phyloP scores from a whole-genome alignment of 441 rosid genomes.

The Hura crepitans region DNA sequence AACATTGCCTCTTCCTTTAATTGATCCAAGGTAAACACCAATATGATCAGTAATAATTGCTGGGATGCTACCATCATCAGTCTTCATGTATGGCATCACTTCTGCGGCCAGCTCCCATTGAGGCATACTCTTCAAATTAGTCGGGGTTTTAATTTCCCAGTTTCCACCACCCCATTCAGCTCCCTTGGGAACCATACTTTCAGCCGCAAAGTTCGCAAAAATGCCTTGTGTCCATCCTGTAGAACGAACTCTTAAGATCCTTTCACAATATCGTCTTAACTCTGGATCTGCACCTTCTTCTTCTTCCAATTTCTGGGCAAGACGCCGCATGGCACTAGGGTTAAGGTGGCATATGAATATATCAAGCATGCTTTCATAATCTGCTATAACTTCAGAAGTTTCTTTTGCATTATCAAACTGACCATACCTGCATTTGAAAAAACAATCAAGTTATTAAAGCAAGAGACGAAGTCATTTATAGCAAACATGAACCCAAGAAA shows the following conservation, averaged over 20 bases:
- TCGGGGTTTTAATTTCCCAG: conserved; percentile 95
- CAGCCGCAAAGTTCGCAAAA: conserved; percentile 97
- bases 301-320: conserved; percentile 96
- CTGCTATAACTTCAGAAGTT: conserved; percentile 95
- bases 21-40: conserved; percentile 89
- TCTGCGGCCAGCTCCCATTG: conserved; percentile 95
- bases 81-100: conserved; percentile 98
- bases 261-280: conserved; percentile 84
- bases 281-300: conserved; percentile 85
- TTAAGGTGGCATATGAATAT: conserved; percentile 96
- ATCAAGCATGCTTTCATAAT: conserved; percentile 93
- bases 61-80: conserved; percentile 88
- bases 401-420: conserved; percentile 95
- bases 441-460: conserved; percentile 17
- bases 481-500: not conserved
- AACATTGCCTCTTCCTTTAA: conserved; percentile 88
- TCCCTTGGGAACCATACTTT: conserved; percentile 99
- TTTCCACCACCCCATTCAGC: conserved; percentile 99
- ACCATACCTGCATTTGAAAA: conserved; percentile 72
- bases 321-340: conserved; percentile 97
- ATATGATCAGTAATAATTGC: conserved; percentile 83
- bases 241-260: conserved; percentile 85
- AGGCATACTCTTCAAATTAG: conserved; percentile 78
- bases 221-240: conserved; percentile 99
- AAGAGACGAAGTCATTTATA: conserved; percentile 6